Conservation (phyloP, 257 asterid species). For the Solanum appendiculatum region DNA sequence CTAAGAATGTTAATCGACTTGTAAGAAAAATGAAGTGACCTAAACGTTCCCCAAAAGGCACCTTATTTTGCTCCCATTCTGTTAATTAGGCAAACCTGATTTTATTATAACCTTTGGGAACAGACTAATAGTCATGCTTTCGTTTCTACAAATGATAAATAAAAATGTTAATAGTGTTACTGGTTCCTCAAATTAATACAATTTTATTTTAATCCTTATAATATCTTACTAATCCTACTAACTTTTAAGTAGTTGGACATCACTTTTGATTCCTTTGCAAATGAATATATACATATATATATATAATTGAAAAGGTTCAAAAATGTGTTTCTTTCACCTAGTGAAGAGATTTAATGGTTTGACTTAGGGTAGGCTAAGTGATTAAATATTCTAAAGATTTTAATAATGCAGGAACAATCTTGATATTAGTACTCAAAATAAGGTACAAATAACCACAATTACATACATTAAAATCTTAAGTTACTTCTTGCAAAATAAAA, state of each 20-base stretch:
- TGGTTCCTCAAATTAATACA: neutral
- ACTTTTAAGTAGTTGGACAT: neutral
- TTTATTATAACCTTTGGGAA: neutral
- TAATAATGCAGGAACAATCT: neutral
- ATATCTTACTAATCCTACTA: neutral
- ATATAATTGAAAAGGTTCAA: too few relatives aligned
- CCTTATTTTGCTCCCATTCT: neutral
- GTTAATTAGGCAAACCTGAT: neutral
- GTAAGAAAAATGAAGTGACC: neutral
- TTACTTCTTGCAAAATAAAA: neutral
- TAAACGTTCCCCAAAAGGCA: neutral
- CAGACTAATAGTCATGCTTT: neutral
- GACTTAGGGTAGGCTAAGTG: too few relatives aligned
- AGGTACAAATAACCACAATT: neutral
- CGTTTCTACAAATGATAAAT: neutral
- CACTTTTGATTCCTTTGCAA: rapidly evolving
- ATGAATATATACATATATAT: rapidly evolving
- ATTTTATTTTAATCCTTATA: neutral
- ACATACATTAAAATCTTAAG: neutral
- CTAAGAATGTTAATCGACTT: neutral
- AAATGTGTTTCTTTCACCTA: neutral
- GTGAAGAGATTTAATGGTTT: too few relatives aligned
- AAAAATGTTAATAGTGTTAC: neutral
- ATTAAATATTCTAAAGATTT: neutral
- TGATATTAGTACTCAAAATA: neutral